Percentiles rank a stretch among this genome's conserved stretches.
Evolutionary conservation across 1,139 yeast genomes (phyloP).

Genomic region (Scheffersomyces quercinus): DNA sequence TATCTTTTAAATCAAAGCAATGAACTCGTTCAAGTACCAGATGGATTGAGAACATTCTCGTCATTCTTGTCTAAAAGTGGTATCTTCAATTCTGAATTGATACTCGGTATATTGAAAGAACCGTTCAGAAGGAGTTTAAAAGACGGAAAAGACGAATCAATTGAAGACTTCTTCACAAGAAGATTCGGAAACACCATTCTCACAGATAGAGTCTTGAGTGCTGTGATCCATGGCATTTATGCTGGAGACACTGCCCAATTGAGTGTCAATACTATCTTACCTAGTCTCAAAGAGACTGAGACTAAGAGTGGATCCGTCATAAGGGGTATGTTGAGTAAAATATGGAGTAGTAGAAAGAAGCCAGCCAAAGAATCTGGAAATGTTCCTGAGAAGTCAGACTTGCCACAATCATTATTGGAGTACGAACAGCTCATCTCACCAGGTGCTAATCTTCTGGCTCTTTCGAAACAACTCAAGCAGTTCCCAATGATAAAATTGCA

Average conservation of each 20-base stretch:
- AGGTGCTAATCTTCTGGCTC: slow-evolving; percentile 32
- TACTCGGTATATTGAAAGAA: slow-evolving; percentile 41
- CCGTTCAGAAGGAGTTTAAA: slow-evolving; percentile 32
- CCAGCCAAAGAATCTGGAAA: neutral
- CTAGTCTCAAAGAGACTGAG: slow-evolving; percentile 56
- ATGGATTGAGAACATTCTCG: slow-evolving; percentile 34
- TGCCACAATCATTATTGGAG: neutral
- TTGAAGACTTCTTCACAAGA: slow-evolving; percentile 64
- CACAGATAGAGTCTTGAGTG: slow-evolving; percentile 71
- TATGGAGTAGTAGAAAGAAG: slow-evolving; percentile 9
- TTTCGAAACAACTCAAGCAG: slow-evolving; percentile 37
- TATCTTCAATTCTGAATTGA: slow-evolving; percentile 25
- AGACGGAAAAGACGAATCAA: slow-evolving; percentile 60
- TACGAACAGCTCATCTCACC: slow-evolving; percentile 42
- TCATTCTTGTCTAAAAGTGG: slow-evolving; percentile 45
- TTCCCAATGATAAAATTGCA: slow-evolving; percentile 55
- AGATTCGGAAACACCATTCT: slow-evolving; percentile 62
- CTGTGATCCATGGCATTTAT: slow-evolving; percentile 84
- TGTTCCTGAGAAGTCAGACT: slow-evolving; percentile 18
- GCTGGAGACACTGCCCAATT: slow-evolving; percentile 78
- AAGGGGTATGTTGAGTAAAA: slow-evolving; percentile 26
- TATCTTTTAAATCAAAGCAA: slow-evolving; percentile 47
- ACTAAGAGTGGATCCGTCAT: slow-evolving; percentile 59
- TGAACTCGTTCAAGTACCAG: slow-evolving; percentile 55
- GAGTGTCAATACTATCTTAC: slow-evolving; percentile 63